These are phyloP conservation scores for Fusarium tricinctum DNA, from an alignment of 2,329 filamentous ascomycete species.

Conservation along the genomic window DNA sequence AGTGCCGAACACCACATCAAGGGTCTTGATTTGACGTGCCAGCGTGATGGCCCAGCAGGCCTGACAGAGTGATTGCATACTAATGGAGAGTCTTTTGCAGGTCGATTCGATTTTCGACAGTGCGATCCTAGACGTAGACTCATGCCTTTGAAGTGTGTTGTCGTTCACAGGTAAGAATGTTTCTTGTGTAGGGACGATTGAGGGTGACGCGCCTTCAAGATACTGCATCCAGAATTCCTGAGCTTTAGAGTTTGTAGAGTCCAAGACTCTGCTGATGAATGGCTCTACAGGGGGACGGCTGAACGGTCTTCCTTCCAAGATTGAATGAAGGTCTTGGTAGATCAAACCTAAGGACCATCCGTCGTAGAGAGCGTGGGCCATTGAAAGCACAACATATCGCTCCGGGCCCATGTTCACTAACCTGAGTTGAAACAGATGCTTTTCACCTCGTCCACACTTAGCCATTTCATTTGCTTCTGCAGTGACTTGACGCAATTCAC, in stretches of 20 bases:
- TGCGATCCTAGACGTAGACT: slow-evolving; percentile 19
- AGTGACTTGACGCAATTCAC: slow-evolving; percentile 56
- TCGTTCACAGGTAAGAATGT: background rate
- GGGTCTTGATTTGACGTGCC: slow-evolving; percentile 70
- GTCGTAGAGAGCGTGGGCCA: slow-evolving; percentile 91
- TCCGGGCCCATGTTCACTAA: slow-evolving; percentile 54
- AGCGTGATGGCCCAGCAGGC: slow-evolving; percentile 81
- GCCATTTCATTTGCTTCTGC: slow-evolving; percentile 57
- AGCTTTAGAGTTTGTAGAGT: slow-evolving; percentile 40
- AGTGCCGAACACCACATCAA: slow-evolving; percentile 86
- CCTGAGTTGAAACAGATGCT: slow-evolving; percentile 64
- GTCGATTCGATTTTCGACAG: slow-evolving; percentile 60
- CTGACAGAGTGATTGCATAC: slow-evolving; percentile 81
- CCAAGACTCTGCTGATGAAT: slow-evolving; percentile 60
- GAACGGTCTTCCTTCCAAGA: slow-evolving; percentile 66
- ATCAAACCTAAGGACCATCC: slow-evolving; percentile 85
- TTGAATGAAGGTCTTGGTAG: slow-evolving; percentile 76
- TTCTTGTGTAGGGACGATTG: slow-evolving; percentile 48
- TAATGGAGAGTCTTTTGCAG: slow-evolving; percentile 77
- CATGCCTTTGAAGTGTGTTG: slow-evolving; percentile 24
- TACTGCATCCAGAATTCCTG: slow-evolving; percentile 78
- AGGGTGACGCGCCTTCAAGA: slow-evolving; percentile 66
- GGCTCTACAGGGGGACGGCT: slow-evolving; percentile 63
- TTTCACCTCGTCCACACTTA: slow-evolving; percentile 52
- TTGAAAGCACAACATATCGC: slow-evolving; percentile 72